A percentile compares a stretch with the other conserved stretches of the same genome.
phyloP scores from a whole-genome alignment of 2,329 filamentous ascomycete species.

The Plectosphaerella plurivora region DNA sequence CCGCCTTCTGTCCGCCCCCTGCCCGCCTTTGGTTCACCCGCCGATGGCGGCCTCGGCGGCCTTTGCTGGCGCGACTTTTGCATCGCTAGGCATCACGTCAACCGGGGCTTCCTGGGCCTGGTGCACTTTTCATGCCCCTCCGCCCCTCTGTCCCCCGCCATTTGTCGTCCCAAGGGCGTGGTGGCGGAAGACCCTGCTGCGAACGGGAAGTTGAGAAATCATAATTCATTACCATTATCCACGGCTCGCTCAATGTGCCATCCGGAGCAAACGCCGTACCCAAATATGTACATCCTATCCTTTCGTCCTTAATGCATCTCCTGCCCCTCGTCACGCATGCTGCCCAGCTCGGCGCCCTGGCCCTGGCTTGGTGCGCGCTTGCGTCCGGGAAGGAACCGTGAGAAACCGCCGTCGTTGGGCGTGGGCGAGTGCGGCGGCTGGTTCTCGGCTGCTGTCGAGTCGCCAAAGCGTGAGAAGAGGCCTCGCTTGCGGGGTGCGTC shows the following conservation, averaged over 20 bases:
- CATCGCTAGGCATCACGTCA: too few species aligned
- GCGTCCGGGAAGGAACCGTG: constrained; percentile 64
- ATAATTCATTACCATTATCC: constrained; percentile 6
- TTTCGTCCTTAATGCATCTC: constrained; percentile 9
- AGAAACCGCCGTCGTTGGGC: constrained; percentile 29
- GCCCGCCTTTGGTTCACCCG: too few species aligned
- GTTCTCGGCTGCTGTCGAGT: constrained; percentile 34
- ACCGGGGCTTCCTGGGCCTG: too few species aligned
- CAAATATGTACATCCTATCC: not conserved
- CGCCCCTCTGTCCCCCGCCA: not conserved
- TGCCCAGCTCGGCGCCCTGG: constrained; percentile 66
- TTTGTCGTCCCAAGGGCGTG: constrained; percentile 21
- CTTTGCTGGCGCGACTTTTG: too few species aligned
- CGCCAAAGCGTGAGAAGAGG: constrained; percentile 78
- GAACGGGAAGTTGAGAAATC: not conserved
- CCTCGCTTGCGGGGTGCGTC: constrained; percentile 50
- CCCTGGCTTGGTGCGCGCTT: constrained; percentile 69
- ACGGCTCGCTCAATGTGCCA: not conserved
- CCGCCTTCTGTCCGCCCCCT: not conserved
- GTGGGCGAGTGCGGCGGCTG: constrained; percentile 25
- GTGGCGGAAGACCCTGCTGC: not conserved
- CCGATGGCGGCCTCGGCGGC: too few species aligned
- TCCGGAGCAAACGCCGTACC: not conserved
- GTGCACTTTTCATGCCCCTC: too few species aligned
- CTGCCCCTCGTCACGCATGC: constrained; percentile 39